Evolutionary conservation across 148 eudicot species (phyloP).

Genomic region (Diospyros lotus): DNA sequence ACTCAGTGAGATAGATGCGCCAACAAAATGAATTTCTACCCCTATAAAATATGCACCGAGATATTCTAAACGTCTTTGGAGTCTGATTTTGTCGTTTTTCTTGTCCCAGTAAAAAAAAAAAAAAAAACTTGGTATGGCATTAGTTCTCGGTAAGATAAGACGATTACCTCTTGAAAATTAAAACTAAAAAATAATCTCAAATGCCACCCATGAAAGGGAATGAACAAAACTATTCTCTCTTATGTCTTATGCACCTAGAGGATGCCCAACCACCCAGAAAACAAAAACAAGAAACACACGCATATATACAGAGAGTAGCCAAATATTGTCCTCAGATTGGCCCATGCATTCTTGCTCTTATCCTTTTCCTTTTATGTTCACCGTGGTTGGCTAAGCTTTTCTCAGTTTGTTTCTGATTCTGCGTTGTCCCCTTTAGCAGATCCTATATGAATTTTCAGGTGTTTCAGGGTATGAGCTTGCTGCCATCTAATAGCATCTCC

Average conservation of each 20-base stretch:
- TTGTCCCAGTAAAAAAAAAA: neutral
- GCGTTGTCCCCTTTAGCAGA: too few relatives aligned
- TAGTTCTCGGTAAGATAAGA: neutral
- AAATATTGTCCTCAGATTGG: too few relatives aligned
- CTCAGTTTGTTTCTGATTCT: too few relatives aligned
- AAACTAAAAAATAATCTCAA: neutral
- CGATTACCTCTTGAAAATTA: neutral
- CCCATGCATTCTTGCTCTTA: too few relatives aligned
- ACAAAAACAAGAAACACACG: too few relatives aligned
- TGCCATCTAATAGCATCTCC: too few relatives aligned
- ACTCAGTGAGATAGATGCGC: conserved; percentile 28
- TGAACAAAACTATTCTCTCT: neutral
- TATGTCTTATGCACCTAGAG: neutral
- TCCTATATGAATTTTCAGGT: too few relatives aligned
- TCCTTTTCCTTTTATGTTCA: too few relatives aligned
- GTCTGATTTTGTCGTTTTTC: conserved; percentile 18
- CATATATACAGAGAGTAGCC: too few relatives aligned
- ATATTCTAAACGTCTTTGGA: conserved; percentile 20
- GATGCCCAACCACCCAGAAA: neutral
- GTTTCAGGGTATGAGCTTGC: too few relatives aligned
- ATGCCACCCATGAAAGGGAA: neutral
- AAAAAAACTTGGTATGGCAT: neutral
- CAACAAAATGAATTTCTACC: conserved; percentile 17
- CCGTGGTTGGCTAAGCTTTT: too few relatives aligned
- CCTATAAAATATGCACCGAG: conserved; percentile 9